phyloP scores from a whole-genome alignment of 2,329 filamentous ascomycete genomes.

The Ophiobolus disseminans region DNA sequence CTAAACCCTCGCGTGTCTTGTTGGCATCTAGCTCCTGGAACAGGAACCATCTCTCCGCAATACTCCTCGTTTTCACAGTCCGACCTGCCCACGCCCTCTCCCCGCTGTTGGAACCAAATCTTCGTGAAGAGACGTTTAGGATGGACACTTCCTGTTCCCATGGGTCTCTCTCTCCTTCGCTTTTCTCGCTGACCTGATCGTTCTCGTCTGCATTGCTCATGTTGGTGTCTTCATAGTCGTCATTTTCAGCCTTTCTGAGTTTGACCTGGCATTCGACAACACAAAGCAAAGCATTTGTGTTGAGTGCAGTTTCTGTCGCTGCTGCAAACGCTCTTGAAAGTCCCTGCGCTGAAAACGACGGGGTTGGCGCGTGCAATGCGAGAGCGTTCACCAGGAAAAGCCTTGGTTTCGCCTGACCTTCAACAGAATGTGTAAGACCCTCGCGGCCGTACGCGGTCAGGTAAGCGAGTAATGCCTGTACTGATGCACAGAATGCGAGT shows the following conservation, averaged over 20 bases:
- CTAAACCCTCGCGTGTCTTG: conserved; percentile 9
- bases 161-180: conserved; percentile 31
- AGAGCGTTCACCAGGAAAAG: conserved; percentile 72
- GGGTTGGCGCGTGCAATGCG: conserved; percentile 69
- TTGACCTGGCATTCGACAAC: conserved; percentile 49
- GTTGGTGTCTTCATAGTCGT: conserved; percentile 62
- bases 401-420: conserved; percentile 21
- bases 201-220: conserved; percentile 30
- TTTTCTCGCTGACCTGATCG: neutral
- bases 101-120: conserved; percentile 40
- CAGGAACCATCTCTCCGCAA: conserved; percentile 55
- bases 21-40: conserved; percentile 28
- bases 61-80: conserved; percentile 52
- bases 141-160: conserved; percentile 58
- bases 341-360: conserved; percentile 79
- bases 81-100: conserved; percentile 57
- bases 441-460: conserved; percentile 59
- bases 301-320: conserved; percentile 66
- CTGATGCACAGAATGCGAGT: conserved; percentile 74
- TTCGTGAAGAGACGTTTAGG: conserved; percentile 55
- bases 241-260: conserved; percentile 52
- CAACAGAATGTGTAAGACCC: conserved; percentile 11
- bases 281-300: conserved; percentile 45
- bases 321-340: conserved; percentile 68
- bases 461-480: conserved; percentile 79